Percentiles rank a stretch among this genome's conserved stretches.
These are phyloP conservation scores for Colletotrichum acutatum DNA, from an alignment of 2,329 filamentous ascomycete species.

Conservation along the genomic window DNA sequence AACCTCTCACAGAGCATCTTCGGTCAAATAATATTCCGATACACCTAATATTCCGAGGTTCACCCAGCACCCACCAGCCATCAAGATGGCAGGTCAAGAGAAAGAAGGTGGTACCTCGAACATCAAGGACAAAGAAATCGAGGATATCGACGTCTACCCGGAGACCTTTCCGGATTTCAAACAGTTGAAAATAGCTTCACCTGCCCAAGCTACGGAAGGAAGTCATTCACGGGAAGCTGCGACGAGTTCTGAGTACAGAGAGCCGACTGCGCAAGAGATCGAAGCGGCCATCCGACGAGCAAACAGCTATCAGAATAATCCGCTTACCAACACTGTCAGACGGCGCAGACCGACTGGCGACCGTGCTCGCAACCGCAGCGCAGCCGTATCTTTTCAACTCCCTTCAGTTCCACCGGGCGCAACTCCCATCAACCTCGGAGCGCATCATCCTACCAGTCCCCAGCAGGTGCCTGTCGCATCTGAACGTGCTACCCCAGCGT, in stretches of 20 bases:
- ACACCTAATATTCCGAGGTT: slow-evolving; percentile 17
- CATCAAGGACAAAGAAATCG: slow-evolving; percentile 19
- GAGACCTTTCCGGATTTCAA: slow-evolving; percentile 30
- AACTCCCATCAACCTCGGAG: not conserved
- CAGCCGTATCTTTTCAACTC: slow-evolving; percentile 29
- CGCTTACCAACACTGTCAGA: slow-evolving; percentile 29
- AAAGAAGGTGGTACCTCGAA: not conserved
- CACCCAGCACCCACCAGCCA: slow-evolving; percentile 17
- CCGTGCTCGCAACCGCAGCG: slow-evolving; percentile 22
- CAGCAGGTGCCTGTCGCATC: not conserved
- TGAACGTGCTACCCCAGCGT: not conserved
- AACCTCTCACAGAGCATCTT: not conserved
- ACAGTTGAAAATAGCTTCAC: not conserved
- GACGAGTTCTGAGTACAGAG: slow-evolving; percentile 10
- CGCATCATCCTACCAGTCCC: not conserved
- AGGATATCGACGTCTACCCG: slow-evolving; percentile 13
- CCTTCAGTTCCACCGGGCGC: not conserved
- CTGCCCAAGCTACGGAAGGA: not conserved
- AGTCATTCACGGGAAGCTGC: not conserved
- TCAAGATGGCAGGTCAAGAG: slow-evolving; percentile 13
- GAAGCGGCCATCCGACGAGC: slow-evolving; percentile 27
- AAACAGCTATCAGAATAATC: slow-evolving; percentile 15
- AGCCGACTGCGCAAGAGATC: slow-evolving; percentile 23
- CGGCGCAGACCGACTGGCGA: slow-evolving; percentile 25
- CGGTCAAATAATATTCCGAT: slow-evolving; percentile 10